Percentiles rank a stretch among this genome's conserved stretches.
phyloP scores from a whole-genome alignment of 257 asterid species.

The Scutellaria galericulata region DNA sequence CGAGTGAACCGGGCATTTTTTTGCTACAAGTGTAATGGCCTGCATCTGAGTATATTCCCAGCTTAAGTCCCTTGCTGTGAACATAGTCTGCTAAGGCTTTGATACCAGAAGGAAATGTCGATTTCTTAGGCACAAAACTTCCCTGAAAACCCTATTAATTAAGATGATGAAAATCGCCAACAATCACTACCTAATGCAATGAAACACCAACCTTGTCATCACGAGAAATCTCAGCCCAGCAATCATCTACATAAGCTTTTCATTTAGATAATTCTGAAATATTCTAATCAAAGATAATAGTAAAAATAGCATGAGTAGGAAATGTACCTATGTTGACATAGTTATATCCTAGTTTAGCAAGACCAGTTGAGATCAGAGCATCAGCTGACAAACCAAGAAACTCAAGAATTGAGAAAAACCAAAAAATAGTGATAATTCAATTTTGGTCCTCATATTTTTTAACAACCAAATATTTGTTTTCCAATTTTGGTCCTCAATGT shows the following conservation, averaged over 20 bases:
- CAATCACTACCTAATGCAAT: not conserved
- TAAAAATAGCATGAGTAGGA: not conserved
- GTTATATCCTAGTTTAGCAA: conserved; percentile 67
- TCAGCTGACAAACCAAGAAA: conserved; percentile 59
- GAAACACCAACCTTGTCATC: conserved; percentile 51
- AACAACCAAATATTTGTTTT: too few species aligned
- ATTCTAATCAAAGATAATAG: not conserved
- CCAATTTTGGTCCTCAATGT: too few species aligned
- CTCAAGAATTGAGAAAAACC: not conserved
- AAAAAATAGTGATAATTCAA: not conserved
- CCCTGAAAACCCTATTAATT: conserved; percentile 50
- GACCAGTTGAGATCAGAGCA: conserved; percentile 83
- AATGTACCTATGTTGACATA: conserved; percentile 79
- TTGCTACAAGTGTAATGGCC: conserved; percentile 76
- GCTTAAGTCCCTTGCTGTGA: conserved; percentile 79
- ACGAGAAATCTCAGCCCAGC: conserved; percentile 79
- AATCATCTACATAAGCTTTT: conserved; percentile 57
- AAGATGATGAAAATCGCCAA: not conserved
- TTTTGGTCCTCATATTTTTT: too few species aligned
- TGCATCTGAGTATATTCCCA: conserved; percentile 89
- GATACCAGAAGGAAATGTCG: conserved; percentile 88
- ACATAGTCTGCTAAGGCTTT: conserved; percentile 83
- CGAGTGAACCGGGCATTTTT: conserved; percentile 86
- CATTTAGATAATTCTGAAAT: conserved; percentile 17
- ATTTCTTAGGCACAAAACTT: conserved; percentile 59